phyloP scores from a whole-genome alignment of 1,284 basidiomycete species.

The Papiliotrema laurentii region DNA sequence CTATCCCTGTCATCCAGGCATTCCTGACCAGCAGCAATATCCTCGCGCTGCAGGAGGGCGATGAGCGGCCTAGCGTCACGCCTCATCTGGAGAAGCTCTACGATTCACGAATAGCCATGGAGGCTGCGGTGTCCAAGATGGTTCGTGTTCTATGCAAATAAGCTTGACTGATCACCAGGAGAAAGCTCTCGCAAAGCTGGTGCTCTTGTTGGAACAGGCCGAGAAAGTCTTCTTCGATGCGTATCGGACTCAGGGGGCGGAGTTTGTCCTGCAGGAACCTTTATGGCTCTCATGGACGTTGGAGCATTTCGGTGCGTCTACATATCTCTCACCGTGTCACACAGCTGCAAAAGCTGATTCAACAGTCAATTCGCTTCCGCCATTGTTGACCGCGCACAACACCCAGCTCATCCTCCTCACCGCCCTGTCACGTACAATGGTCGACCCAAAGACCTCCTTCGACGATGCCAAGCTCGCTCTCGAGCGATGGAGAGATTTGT shows the following conservation, averaged over 20 bases:
- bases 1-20: not conserved
- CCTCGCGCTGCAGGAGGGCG: constrained; percentile 20
- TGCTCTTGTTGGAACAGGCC: constrained; percentile 33
- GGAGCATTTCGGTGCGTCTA: constrained; percentile 33
- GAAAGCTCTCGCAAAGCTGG: constrained; percentile 31
- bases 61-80: constrained; percentile 29
- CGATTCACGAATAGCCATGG: constrained; percentile 14
- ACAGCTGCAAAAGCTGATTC: not conserved
- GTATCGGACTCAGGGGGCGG: constrained; percentile 19
- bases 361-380: constrained; percentile 36
- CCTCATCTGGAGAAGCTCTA: constrained; percentile 22
- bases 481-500: constrained; percentile 39
- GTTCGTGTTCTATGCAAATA: constrained; percentile 16
- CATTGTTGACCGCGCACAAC: constrained; percentile 29
- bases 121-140: constrained; percentile 28
- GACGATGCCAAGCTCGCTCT: constrained; percentile 35
- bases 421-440: constrained; percentile 18
- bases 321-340: not conserved
- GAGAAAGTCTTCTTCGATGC: constrained; percentile 41
- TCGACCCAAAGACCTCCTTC: constrained; percentile 27
- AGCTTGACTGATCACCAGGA: constrained; percentile 17
- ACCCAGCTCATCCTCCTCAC: constrained; percentile 26
- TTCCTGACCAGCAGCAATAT: constrained; percentile 28
- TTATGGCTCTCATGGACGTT: constrained; percentile 45
- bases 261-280: constrained; percentile 34